Conservation (phyloP, 23 red algal species). For the Gracilaria domingensis region DNA sequence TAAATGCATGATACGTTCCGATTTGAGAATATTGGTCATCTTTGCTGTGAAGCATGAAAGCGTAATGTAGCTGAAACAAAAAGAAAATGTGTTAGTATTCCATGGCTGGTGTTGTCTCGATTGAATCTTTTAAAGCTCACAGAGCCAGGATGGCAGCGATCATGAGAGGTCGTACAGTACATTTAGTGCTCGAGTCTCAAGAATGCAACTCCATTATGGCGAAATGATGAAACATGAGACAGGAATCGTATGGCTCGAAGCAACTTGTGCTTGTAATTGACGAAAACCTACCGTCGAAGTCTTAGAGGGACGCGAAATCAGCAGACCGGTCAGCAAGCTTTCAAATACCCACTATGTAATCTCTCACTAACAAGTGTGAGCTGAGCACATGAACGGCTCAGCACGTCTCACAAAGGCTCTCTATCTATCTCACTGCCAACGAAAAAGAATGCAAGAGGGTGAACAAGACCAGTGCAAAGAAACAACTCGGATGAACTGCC, state of each 20-base stretch:
- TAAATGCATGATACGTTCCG: too few relatives aligned
- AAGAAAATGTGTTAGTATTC: too few relatives aligned
- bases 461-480: background rate
- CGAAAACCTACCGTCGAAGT: too few relatives aligned
- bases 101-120: too few relatives aligned
- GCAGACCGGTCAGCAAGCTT: background rate
- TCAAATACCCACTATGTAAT: background rate
- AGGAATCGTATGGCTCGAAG: background rate
- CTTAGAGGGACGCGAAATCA: background rate
- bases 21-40: too few relatives aligned
- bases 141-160: too few relatives aligned
- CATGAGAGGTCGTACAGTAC: too few relatives aligned
- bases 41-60: too few relatives aligned
- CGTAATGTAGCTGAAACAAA: too few relatives aligned
- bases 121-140: too few relatives aligned
- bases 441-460: background rate
- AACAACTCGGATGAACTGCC: background rate
- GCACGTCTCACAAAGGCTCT: background rate
- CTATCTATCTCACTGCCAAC: background rate
- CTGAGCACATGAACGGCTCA: background rate
- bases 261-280: background rate
- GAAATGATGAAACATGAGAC: background rate
- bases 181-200: too few relatives aligned
- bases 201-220: too few relatives aligned
- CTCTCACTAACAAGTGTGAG: background rate